Conservation (phyloP, 139 green algal genomes). For the Penium margaritaceum region DNA sequence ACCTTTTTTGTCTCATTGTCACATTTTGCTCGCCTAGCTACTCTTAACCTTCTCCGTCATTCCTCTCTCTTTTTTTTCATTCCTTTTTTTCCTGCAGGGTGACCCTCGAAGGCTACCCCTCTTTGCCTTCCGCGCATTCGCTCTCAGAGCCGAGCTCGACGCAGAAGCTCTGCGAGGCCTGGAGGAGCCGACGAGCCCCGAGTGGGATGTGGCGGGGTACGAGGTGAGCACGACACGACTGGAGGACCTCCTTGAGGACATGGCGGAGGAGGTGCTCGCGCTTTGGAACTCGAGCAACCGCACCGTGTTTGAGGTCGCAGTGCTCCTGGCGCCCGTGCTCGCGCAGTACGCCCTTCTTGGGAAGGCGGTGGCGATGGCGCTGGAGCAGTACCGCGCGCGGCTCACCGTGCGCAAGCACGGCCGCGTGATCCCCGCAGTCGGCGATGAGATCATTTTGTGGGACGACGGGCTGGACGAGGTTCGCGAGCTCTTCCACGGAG, state of each 20-base stretch:
- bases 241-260: neutral
- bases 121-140: conserved; percentile 6
- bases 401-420: neutral
- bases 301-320: neutral
- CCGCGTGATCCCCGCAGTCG: neutral
- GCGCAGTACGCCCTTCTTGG: neutral
- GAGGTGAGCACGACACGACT: neutral
- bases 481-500: neutral
- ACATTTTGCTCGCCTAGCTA: too few species aligned
- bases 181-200: neutral
- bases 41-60: too few species aligned
- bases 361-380: conserved; percentile 1
- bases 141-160: conserved; percentile 1
- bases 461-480: neutral
- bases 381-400: neutral
- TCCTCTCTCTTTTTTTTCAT: too few species aligned
- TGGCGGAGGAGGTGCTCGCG: neutral
- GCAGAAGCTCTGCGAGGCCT: neutral
- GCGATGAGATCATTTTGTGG: conserved; percentile 5
- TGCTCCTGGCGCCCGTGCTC: neutral
- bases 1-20: too few species aligned
- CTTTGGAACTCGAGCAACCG: neutral
- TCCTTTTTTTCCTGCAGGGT: neutral
- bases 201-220: neutral
- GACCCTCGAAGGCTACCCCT: neutral